phyloP scores from a whole-genome alignment of 2,329 filamentous ascomycete species.

The Aureobasidium subglaciale region DNA sequence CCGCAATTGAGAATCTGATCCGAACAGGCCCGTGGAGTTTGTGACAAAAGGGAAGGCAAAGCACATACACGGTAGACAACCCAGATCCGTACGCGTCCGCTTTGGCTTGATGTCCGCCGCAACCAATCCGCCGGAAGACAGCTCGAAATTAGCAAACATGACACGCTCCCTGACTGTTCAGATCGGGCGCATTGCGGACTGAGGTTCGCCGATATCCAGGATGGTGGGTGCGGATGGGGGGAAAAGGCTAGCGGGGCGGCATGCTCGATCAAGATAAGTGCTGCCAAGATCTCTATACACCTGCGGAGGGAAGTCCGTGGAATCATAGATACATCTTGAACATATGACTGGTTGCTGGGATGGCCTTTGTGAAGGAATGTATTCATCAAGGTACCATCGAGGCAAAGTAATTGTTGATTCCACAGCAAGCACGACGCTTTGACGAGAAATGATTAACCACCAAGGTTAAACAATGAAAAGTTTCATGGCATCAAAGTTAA shows the following conservation, averaged over 20 bases:
- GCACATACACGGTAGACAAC: constrained; percentile 10
- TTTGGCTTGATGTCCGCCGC: constrained; percentile 5
- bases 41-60: neutral
- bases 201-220: neutral
- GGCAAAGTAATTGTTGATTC: too few relatives aligned
- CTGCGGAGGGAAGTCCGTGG: too few relatives aligned
- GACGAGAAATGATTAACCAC: neutral
- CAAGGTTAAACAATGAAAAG: neutral
- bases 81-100: constrained; percentile 9
- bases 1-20: neutral
- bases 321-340: too few relatives aligned
- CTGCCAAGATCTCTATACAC: neutral
- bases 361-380: too few relatives aligned
- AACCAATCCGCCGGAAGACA: constrained; percentile 8
- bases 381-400: too few relatives aligned
- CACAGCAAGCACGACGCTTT: too few relatives aligned
- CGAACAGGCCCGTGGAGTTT: neutral
- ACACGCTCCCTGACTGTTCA: neutral
- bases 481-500: neutral
- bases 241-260: neutral
- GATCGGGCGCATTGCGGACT: neutral
- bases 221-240: neutral
- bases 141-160: constrained; percentile 15
- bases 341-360: neutral
- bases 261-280: neutral